These are phyloP conservation scores for Alternaria sp. DNA, from an alignment of 2,329 filamentous ascomycete species.

Conservation along the genomic window DNA sequence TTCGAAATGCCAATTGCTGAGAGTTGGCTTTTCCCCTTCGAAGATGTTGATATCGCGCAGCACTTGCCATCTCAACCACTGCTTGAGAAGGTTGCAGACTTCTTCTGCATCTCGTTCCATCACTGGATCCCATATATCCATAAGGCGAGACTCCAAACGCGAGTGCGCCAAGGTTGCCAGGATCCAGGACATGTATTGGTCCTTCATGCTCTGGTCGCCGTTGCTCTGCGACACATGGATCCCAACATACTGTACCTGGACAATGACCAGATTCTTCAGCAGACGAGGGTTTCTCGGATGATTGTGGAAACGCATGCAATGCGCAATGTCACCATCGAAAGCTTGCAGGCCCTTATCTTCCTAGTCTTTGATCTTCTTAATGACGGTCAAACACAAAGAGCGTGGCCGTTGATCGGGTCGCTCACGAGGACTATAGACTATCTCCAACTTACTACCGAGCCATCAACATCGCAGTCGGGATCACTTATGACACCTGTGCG, in stretches of 20 bases:
- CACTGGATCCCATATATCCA: slow-evolving; percentile 46
- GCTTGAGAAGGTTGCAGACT: slow-evolving; percentile 36
- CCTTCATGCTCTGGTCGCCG: slow-evolving; percentile 38
- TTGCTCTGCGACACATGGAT: slow-evolving; percentile 39
- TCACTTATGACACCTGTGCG: slow-evolving; percentile 41
- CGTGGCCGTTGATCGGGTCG: slow-evolving; percentile 44
- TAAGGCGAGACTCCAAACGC: slow-evolving; percentile 36
- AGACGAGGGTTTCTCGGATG: slow-evolving; percentile 33
- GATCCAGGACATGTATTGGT: slow-evolving; percentile 29
- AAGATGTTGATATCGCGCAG: slow-evolving; percentile 32
- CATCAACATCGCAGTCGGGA: slow-evolving; percentile 29
- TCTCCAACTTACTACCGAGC: slow-evolving; percentile 40
- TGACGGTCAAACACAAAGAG: slow-evolving; percentile 35
- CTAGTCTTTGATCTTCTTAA: slow-evolving; percentile 44
- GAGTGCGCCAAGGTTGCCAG: slow-evolving; percentile 24
- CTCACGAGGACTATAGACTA: slow-evolving; percentile 44
- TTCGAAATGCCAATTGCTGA: slow-evolving; percentile 20
- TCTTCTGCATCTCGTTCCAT: slow-evolving; percentile 43
- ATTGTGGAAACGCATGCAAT: slow-evolving; percentile 41
- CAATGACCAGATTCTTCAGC: slow-evolving; percentile 32
- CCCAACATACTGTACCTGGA: slow-evolving; percentile 30
- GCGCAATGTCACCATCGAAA: slow-evolving; percentile 36
- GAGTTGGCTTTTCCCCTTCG: slow-evolving; percentile 25
- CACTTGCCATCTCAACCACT: slow-evolving; percentile 35
- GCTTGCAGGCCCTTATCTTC: slow-evolving; percentile 40